Evolutionary conservation across 345 rosid genomes (phyloP), one percentile per base, ranked within the genome.

Genomic region (Litchi chinensis): DNA sequence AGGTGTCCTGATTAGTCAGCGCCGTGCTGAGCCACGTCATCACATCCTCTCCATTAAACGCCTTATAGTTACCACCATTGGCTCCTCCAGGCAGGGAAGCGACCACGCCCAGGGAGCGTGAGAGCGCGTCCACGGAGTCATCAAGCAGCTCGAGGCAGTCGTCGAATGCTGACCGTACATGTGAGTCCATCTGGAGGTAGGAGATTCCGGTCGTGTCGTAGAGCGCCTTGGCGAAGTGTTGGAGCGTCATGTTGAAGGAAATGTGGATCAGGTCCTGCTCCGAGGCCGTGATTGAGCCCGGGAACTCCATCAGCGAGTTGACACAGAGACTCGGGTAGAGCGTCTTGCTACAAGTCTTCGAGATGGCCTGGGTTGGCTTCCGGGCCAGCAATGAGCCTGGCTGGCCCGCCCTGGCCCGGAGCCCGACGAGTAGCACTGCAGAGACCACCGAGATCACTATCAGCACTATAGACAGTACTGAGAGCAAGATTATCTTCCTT

Each of bases 21-120:
- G 99, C 93, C 0, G 97, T 82, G 89, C 99, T 96, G 22, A 96
- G 94, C 99, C 99, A 96, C 77, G 98, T 96, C 83, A 82, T 43
- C 44, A 96, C 99, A 85, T 96, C 99, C 39, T 91, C 80, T 0
- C 76, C 59, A 5, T 12, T 44, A n/a, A n/a, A 59, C 5, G 16
- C 18, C 5, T 16, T 52, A 52, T 6, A 6, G 28, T 65, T 24
- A 7, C n/a, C 60, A 1, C 73, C 46, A 0, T 28, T 54, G 63
- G 52, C 65, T 0, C 76, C 60, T 5, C 40, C 70, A 15, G 79
- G 40, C 73, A 22, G 67, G 65, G 89, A 82, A 22, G 75, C 62
- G 72, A 95, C 88, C 65, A 86, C 69, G 83, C 85, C 60, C 10
- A 94, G 93, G 2, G 99, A 87, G 71, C 90, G 92, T 2, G 91